Percentiles rank a stretch among this genome's conserved stretches.
phyloP scores from a whole-genome alignment of 495 filamentous ascomycete genomes.

The Staphylotrichum tortipilum region DNA sequence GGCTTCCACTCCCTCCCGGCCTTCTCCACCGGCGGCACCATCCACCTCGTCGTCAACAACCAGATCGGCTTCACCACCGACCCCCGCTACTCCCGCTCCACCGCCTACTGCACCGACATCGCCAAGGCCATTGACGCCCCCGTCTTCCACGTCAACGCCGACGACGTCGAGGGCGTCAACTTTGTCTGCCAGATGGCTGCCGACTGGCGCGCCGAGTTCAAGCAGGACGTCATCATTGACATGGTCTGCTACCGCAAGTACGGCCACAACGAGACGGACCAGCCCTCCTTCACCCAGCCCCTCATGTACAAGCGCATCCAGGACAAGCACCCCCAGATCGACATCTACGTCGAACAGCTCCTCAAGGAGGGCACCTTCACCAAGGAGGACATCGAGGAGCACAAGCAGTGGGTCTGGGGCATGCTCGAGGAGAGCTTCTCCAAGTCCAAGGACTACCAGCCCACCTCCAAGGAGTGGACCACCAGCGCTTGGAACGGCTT shows the following conservation, averaged over 20 bases:
- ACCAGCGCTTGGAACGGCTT: conserved; percentile 98
- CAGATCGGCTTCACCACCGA: conserved; percentile 99
- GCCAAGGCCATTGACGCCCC: conserved; percentile 97
- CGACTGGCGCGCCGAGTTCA: conserved; percentile 97
- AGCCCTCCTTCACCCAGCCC: conserved; percentile 98
- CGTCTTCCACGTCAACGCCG: conserved; percentile 97
- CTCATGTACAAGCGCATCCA: conserved; percentile 98
- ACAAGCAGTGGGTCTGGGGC: conserved; percentile 99
- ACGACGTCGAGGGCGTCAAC: conserved; percentile 96
- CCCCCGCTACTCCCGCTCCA: conserved; percentile 91
- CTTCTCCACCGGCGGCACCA: conserved; percentile 94
- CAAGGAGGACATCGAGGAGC: conserved; percentile 95
- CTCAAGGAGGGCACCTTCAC: conserved; percentile 87
- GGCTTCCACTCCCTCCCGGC: conserved; percentile 91
- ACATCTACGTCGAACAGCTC: conserved; percentile 82
- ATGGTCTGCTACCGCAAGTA: conserved; percentile 98
- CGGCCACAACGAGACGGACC: conserved; percentile 98
- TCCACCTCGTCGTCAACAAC: conserved; percentile 98
- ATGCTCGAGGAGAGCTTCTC: conserved; percentile 97
- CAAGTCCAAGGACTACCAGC: conserved; percentile 94
- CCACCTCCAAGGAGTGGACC: conserved; percentile 93
- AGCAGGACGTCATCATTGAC: conserved; percentile 93
- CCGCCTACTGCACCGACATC: conserved; percentile 97
- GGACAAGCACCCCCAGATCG: conserved; percentile 66
- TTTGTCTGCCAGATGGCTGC: conserved; percentile 94